Conservation (phyloP, 805 yeast genomes). For the Candida tammaniensis region DNA sequence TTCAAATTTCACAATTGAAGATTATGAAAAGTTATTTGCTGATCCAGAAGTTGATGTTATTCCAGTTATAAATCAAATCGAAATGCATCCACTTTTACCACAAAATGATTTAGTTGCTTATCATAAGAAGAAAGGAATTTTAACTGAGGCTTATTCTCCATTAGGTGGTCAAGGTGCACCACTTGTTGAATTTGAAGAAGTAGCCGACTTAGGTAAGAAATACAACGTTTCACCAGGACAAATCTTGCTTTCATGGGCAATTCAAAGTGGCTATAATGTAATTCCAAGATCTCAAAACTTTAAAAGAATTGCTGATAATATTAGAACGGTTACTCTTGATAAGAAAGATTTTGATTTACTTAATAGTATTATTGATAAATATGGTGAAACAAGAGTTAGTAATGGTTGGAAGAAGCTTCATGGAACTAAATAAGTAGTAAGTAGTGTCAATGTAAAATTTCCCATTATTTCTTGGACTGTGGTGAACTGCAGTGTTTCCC, state of each 20-base stretch:
- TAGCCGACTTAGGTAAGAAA: constrained; percentile 53
- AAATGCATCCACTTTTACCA: constrained; percentile 84
- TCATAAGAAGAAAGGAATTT: constrained; percentile 53
- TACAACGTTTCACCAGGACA: constrained; percentile 60
- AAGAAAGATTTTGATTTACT: constrained; percentile 27
- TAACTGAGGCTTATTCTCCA: constrained; percentile 75
- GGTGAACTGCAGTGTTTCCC: too few species aligned
- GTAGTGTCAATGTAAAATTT: neutral
- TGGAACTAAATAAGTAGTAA: neutral
- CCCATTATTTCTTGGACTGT: too few species aligned
- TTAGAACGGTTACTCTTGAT: constrained; percentile 35
- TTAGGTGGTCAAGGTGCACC: constrained; percentile 82
- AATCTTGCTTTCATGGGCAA: constrained; percentile 78
- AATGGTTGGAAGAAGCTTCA: constrained; percentile 8
- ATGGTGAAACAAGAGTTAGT: constrained; percentile 11
- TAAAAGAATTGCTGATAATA: constrained; percentile 59
- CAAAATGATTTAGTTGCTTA: constrained; percentile 63
- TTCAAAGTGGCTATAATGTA: constrained; percentile 70
- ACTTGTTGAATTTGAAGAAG: constrained; percentile 54
- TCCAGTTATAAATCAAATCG: constrained; percentile 69
- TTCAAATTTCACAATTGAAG: constrained; percentile 56
- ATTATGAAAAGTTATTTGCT: constrained; percentile 66
- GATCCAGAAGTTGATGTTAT: constrained; percentile 51
- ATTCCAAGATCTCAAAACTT: constrained; percentile 77
- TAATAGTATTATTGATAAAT: constrained; percentile 7